Evolutionary conservation across 192 early-diverging fungal genomes (phyloP).

Genomic region (Phycomyces nitens): DNA sequence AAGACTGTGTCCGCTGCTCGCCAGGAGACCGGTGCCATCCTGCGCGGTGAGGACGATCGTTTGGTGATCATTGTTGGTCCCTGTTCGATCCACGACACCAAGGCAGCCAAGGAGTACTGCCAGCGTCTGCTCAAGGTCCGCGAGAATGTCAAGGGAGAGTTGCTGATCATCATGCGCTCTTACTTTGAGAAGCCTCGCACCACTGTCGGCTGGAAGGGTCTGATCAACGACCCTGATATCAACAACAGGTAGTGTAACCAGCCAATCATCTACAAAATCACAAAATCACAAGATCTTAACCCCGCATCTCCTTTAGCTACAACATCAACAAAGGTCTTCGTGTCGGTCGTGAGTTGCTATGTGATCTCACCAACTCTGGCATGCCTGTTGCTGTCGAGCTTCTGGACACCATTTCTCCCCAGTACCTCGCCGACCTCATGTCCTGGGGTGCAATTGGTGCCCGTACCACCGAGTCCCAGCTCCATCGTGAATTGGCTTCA

Average conservation of each 20-base stretch:
- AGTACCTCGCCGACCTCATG: conserved; percentile 90
- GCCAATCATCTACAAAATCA: too few species aligned
- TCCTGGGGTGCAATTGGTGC: conserved; percentile 98
- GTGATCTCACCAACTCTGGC: conserved; percentile 76
- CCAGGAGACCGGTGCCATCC: conserved; percentile 65
- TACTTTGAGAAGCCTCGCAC: conserved; percentile 99
- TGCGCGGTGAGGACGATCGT: conserved; percentile 80
- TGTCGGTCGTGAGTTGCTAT: conserved; percentile 75
- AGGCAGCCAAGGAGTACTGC: conserved; percentile 84
- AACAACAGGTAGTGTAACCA: conserved; percentile 45
- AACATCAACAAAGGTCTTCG: conserved; percentile 96
- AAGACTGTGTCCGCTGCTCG: conserved; percentile 48
- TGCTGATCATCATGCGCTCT: conserved; percentile 90
- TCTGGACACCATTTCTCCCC: conserved; percentile 93
- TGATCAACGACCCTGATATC: conserved; percentile 80
- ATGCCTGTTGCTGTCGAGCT: conserved; percentile 88
- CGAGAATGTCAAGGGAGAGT: conserved; percentile 66
- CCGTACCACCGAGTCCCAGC: conserved; percentile 92
- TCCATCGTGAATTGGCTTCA: conserved; percentile 92
- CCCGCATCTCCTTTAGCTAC: conserved; percentile 51
- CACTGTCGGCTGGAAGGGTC: conserved; percentile 87
- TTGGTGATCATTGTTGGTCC: conserved; percentile 91
- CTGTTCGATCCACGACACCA: conserved; percentile 92
- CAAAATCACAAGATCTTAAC: too few species aligned
- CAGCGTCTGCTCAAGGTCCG: conserved; percentile 39